phyloP scores from a whole-genome alignment of 129 eudicot species.

The Artemisia annua region DNA sequence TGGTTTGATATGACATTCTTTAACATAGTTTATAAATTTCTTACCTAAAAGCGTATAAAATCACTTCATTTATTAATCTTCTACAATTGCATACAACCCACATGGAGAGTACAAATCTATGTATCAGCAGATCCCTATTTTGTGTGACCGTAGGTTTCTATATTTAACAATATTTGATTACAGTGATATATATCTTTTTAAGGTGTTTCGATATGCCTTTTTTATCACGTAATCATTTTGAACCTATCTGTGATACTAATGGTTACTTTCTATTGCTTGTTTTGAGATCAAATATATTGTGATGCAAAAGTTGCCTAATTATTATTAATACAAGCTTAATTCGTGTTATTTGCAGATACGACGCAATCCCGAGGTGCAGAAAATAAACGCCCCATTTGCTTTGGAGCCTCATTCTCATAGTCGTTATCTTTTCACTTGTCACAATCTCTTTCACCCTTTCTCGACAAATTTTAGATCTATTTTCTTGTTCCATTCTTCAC shows the following conservation, averaged over 20 bases:
- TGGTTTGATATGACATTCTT: too few relatives aligned
- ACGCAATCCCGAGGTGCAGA: not conserved
- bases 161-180: not conserved
- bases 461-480: not conserved
- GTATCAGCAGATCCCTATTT: not conserved
- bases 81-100: not conserved
- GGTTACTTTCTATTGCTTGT: not conserved
- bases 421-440: not conserved
- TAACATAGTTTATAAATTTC: too few relatives aligned
- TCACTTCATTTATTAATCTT: too few relatives aligned
- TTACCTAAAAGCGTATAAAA: too few relatives aligned
- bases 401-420: not conserved
- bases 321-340: not conserved
- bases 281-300: not conserved
- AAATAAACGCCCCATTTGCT: not conserved
- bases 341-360: constrained; percentile 1
- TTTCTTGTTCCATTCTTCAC: not conserved
- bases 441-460: not conserved
- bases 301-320: not conserved
- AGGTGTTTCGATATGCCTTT: not conserved
- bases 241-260: not conserved
- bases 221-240: not conserved
- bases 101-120: not conserved
- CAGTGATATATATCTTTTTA: not conserved
- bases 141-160: not conserved